These are phyloP conservation scores for Ophiostoma montium DNA, from an alignment of 2,329 filamentous ascomycete species.

Conservation along the genomic window DNA sequence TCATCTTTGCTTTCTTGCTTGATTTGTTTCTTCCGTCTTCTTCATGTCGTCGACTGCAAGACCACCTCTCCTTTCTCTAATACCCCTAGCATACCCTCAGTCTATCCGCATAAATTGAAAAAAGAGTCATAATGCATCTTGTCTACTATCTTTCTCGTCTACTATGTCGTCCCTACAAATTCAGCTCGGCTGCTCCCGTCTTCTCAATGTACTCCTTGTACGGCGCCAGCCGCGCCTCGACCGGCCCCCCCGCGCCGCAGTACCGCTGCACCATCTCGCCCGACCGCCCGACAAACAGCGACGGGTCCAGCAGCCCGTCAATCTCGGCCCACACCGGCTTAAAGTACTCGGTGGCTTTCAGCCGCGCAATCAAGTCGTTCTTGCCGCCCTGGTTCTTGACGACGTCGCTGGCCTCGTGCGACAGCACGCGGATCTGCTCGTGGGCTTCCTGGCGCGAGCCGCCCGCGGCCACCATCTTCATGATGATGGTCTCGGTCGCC, in stretches of 20 bases:
- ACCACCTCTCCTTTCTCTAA: too few relatives aligned
- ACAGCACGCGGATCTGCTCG: constrained; percentile 74
- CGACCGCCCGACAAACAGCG: constrained; percentile 26
- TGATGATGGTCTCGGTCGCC: constrained; percentile 43
- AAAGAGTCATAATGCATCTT: too few relatives aligned
- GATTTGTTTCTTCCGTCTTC: too few relatives aligned
- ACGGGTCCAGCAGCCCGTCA: constrained; percentile 13
- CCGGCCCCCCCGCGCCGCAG: constrained; percentile 8
- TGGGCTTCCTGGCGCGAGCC: constrained; percentile 68
- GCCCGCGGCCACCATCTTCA: constrained; percentile 60
- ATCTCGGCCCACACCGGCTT: constrained; percentile 50
- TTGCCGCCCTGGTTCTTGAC: constrained; percentile 37
- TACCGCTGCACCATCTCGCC: constrained; percentile 28
- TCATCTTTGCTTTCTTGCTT: too few relatives aligned
- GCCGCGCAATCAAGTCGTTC: constrained; percentile 72
- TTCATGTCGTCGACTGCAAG: too few relatives aligned
- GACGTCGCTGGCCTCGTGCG: constrained; percentile 56
- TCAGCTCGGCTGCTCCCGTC: constrained; percentile 6
- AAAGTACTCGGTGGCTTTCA: constrained; percentile 62
- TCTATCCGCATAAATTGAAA: too few relatives aligned
- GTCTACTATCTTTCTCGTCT: too few relatives aligned
- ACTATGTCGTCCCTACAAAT: not conserved
- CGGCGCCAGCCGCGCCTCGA: constrained; percentile 2
- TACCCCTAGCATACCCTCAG: too few relatives aligned
- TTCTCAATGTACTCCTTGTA: constrained; percentile 8